phyloP scores from a whole-genome alignment of 2,329 filamentous ascomycete species.

The Corniculantispora saksenae region DNA sequence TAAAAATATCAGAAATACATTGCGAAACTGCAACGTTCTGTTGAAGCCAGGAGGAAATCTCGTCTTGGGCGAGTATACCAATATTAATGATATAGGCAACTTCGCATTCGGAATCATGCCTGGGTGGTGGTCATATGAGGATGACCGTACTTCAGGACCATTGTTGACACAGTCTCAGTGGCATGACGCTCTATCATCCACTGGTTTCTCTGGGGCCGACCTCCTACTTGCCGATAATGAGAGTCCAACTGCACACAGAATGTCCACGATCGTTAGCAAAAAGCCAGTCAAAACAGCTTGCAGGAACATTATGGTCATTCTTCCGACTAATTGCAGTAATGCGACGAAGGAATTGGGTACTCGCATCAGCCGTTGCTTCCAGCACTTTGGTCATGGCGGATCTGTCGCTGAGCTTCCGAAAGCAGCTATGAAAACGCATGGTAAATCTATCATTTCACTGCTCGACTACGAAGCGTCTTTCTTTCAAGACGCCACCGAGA shows the following conservation, averaged over 20 bases:
- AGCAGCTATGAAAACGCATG: too few relatives aligned
- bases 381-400: too few relatives aligned
- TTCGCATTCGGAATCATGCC: neutral
- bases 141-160: neutral
- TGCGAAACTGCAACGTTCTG: too few relatives aligned
- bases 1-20: too few relatives aligned
- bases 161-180: neutral
- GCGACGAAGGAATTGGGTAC: too few relatives aligned
- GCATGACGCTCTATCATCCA: too few relatives aligned
- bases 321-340: too few relatives aligned
- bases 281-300: neutral
- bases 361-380: too few relatives aligned
- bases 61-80: neutral
- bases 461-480: neutral
- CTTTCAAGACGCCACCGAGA: neutral
- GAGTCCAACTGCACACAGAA: neutral
- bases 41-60: neutral
- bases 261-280: neutral
- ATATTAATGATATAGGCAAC: neutral
- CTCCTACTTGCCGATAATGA: slow-evolving; percentile 3
- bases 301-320: too few relatives aligned
- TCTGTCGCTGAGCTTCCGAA: too few relatives aligned
- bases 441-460: too few relatives aligned
- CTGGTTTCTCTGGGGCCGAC: neutral
- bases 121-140: neutral